These are phyloP conservation scores for Dendrobium officinale DNA, from an alignment of 106 monocot species.

Conservation along the genomic window DNA sequence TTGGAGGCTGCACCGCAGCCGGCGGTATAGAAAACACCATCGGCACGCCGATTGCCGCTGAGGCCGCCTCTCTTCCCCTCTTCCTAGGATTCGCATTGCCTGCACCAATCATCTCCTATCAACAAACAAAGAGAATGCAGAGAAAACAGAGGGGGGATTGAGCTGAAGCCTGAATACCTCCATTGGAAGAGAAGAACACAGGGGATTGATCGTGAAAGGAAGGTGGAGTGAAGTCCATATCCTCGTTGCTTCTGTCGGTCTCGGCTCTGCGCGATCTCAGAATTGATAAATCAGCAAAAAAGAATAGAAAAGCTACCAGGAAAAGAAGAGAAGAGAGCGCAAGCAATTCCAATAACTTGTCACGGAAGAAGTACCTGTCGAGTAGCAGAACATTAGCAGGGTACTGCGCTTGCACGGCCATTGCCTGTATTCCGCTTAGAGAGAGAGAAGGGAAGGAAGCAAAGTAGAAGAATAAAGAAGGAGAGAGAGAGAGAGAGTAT, in stretches of 20 bases:
- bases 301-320: not conserved
- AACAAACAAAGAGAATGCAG: not conserved
- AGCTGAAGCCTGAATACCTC: not conserved
- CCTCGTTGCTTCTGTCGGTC: slow-evolving; percentile 11
- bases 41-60: not conserved
- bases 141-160: not conserved
- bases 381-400: slow-evolving; percentile 44
- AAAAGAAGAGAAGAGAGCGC: not conserved
- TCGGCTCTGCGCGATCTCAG: not conserved
- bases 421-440: slow-evolving; percentile 12
- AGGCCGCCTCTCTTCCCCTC: slow-evolving; percentile 21
- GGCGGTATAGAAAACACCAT: not conserved
- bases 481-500: not conserved
- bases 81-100: slow-evolving; percentile 31
- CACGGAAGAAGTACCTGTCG: slow-evolving; percentile 31
- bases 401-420: slow-evolving; percentile 77
- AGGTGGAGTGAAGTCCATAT: slow-evolving; percentile 12
- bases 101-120: not conserved
- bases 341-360: not conserved
- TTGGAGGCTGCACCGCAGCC: not conserved
- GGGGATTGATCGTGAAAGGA: not conserved
- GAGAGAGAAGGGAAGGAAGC: not conserved
- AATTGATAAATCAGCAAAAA: not conserved
- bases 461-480: not conserved
- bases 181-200: slow-evolving; percentile 10